A percentile compares a stretch with the other conserved stretches of the same genome.
These are phyloP conservation scores for Aristolochia fimbriata DNA, from an alignment of 164 flowering plant species.

Conservation along the genomic window DNA sequence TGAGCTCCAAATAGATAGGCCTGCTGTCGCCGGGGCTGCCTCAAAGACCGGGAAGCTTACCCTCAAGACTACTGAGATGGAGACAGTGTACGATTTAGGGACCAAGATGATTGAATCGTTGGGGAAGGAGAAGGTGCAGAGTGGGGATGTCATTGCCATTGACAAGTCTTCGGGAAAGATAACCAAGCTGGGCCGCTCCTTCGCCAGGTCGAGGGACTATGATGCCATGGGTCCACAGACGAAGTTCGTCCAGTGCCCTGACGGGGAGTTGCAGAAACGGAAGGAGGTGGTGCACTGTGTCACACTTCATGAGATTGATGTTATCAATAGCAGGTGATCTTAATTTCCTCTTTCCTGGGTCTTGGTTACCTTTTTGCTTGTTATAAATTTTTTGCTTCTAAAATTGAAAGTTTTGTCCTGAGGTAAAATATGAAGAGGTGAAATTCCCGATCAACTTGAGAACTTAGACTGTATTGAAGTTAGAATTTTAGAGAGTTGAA, in stretches of 20 bases:
- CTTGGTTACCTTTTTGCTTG: background rate
- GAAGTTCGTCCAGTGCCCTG: conserved; percentile 95
- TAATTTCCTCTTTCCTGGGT: background rate
- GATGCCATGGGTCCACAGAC: conserved; percentile 90
- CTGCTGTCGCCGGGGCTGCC: conserved; percentile 66
- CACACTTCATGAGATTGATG: conserved; percentile 95
- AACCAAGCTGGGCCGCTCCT: conserved; percentile 83
- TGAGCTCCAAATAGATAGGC: conserved; percentile 78
- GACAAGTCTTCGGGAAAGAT: conserved; percentile 91
- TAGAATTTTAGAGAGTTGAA: no score
- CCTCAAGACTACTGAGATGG: conserved; percentile 95
- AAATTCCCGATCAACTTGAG: no score
- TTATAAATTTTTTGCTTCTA: background rate
- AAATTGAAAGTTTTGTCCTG: background rate
- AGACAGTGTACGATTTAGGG: conserved; percentile 86
- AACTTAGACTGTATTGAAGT: no score
- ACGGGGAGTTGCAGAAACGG: conserved; percentile 98
- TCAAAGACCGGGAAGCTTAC: conserved; percentile 86
- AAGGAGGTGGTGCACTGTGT: conserved; percentile 95
- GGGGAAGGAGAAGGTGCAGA: conserved; percentile 89
- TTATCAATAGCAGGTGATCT: conserved; percentile 81
- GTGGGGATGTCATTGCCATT: conserved; percentile 92
- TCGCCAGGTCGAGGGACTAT: conserved; percentile 77
- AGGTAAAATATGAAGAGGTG: no score
- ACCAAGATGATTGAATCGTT: conserved; percentile 92